Percentiles rank a stretch among this genome's conserved stretches.
phyloP scores from a whole-genome alignment of 192 early-diverging fungal species.

The Piromyces finnis region DNA sequence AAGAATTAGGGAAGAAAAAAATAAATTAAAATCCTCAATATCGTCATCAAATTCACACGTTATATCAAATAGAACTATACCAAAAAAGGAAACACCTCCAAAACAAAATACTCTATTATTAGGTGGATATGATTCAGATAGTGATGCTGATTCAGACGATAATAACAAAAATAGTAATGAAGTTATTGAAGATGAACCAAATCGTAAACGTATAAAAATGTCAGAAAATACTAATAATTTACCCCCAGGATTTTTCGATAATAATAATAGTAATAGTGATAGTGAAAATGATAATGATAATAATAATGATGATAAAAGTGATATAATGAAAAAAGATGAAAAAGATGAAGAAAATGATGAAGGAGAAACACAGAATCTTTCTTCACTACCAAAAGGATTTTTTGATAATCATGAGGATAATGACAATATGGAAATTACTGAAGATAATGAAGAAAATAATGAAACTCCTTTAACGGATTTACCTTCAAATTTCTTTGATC shows the following conservation, averaged over 20 bases:
- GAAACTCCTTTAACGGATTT: not conserved
- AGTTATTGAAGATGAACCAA: not conserved
- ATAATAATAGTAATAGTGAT: not conserved
- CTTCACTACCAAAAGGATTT: not conserved
- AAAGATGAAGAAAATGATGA: not conserved
- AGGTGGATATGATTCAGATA: not conserved
- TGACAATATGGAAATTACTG: not conserved
- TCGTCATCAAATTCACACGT: not conserved
- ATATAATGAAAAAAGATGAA: not conserved
- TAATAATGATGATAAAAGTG: not conserved
- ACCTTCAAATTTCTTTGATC: not conserved
- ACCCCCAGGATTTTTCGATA: not conserved
- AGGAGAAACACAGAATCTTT: not conserved
- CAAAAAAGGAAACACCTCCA: not conserved
- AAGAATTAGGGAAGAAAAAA: not conserved
- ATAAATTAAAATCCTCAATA: not conserved
- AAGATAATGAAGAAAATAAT: not conserved
- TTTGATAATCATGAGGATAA: not conserved
- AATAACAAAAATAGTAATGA: not conserved
- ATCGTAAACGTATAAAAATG: not conserved
- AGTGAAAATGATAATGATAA: not conserved
- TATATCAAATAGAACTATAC: not conserved
- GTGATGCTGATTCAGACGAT: not conserved
- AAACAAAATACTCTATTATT: not conserved
- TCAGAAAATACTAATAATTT: not conserved